These are phyloP conservation scores for Lachnum nothofagi DNA, from an alignment of 2,329 filamentous ascomycete species.

Conservation along the genomic window DNA sequence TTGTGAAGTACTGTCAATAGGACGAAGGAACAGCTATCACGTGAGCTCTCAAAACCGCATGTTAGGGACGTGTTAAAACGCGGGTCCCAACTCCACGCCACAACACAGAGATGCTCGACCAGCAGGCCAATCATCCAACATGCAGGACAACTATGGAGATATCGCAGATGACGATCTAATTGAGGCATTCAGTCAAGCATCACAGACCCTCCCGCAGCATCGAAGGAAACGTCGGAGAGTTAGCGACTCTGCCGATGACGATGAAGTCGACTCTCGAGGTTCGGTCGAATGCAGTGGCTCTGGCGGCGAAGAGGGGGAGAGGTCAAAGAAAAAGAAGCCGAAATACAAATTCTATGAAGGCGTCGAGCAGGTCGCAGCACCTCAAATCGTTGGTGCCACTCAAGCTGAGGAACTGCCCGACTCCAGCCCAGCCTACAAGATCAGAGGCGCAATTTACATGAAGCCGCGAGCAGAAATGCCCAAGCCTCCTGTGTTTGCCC, in stretches of 20 bases:
- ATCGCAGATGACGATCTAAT: slow-evolving; percentile 64
- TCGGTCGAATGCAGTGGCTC: slow-evolving; percentile 13
- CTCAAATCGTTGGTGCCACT: slow-evolving; percentile 28
- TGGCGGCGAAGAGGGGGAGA: slow-evolving; percentile 20
- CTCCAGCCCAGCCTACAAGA: slow-evolving; percentile 44
- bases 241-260: slow-evolving; percentile 13
- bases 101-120: background rate
- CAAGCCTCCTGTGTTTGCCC: slow-evolving; percentile 8
- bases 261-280: slow-evolving; percentile 13
- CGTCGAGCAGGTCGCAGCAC: slow-evolving; percentile 22
- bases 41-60: too few species aligned
- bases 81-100: background rate
- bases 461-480: slow-evolving; percentile 35
- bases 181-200: slow-evolving; percentile 49
- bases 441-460: slow-evolving; percentile 47
- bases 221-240: slow-evolving; percentile 35
- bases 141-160: slow-evolving; percentile 58
- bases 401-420: slow-evolving; percentile 30
- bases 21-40: background rate
- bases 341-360: slow-evolving; percentile 30
- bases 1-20: too few species aligned
- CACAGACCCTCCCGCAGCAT: slow-evolving; percentile 29
- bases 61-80: too few species aligned
- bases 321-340: slow-evolving; percentile 23
- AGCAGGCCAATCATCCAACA: background rate